Base-by-base conservation (phyloP, 129 eudicot species). In the Flaveria bidentis region DNA sequence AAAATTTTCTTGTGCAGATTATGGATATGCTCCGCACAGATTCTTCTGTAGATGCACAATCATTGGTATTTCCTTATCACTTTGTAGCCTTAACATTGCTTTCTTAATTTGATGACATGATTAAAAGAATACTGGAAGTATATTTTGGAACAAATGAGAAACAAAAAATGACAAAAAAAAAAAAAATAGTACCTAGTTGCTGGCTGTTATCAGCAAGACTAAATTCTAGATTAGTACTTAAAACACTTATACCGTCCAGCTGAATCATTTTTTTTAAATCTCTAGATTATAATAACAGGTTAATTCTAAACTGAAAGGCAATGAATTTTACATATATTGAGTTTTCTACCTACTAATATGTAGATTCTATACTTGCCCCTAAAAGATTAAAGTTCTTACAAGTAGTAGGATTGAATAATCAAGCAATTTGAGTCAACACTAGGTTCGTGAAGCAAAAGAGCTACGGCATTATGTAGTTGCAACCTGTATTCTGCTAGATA, bases 21-120 rank as follows among this genome's bases (percentile, higher is more conserved):
- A 81, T 94, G 88, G 96, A 91, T 76, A 94, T 94, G 98, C 93
- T 94, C 72, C 96, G 84, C 55, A 73, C 83, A 36, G 98, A 88
- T 81, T 76, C 88, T 73, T 82, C 84, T 51, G 82, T 77, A 61
- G 98, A 94, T 91, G 96, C 98, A 69, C 98, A 94, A 70, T 86
- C 97, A 71, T 84, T 94, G 98, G 98, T 94, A 89, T 83, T 67
- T 75, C 76, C 42, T 57, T 33, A 26, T 75, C 79, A 80, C 20
- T 66, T 73, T 69, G 57, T 62, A 61, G 53, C 53, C 69, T 28
- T 50, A 30, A 5, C 70, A 46, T 56, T 53, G 36, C 74, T 72
- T 36, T 16, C 42, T 75, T 70, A 16, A 42, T 81, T 47, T 77
- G 64, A 71, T 75, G 77, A 71, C 55, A 42, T 26, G 69, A 25